Base-by-base conservation (phyloP, 495 filamentous ascomycete species). In the Venustampulla echinocandica region DNA sequence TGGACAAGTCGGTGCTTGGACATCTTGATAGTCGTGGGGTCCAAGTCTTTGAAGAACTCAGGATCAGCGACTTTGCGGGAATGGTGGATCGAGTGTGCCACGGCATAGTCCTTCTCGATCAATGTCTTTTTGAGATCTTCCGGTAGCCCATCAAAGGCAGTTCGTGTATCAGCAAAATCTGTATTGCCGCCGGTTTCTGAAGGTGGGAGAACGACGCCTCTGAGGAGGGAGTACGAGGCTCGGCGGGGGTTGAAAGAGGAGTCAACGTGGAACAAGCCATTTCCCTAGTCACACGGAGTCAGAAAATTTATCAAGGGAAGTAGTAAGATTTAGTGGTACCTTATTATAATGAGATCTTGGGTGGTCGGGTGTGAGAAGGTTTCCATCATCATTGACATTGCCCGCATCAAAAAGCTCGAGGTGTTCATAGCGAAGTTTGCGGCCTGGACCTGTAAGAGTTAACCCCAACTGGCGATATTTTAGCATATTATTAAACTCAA, bases 201-300 rank as follows among this genome's bases (percentile, higher is more conserved):
- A 0, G 78, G 76, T 2, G 76, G 76, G 4, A 81, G 61, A 40
- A 66, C 63, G 15, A 65, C 61, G 7, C 75, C 73, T 2, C 68
- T 64, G 1, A 82, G 64, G 0, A 79, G 58, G 13, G 73, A 78
- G 63, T 72, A 74, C 10, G 59, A 63, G 1, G 76, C 74, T 20
- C 78, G 70, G 0, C 74, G 73, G 7, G 77, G 76, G 55, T 82
- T 81, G 59, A 78, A 82, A 11, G 65, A 67, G 14, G 69, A 73
- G 56, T 81, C 78, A 4, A 69, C 69, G 52, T 82, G 78, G 58
- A 73, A 82, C n/a, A 80, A 62, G 6, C 59, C 62, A 52, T 82
- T 82, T 28, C 75, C 74, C 42, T 69, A 49, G 7, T n/a, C n/a
- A n/a, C n/a, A n/a, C n/a, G n/a, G n/a, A n/a, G n/a, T n/a, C n/a